Evolutionary conservation across 768 basidiomycete species (phyloP), one percentile per base, ranked within the genome.

Genomic region (Dacryopinax primogenitus): DNA sequence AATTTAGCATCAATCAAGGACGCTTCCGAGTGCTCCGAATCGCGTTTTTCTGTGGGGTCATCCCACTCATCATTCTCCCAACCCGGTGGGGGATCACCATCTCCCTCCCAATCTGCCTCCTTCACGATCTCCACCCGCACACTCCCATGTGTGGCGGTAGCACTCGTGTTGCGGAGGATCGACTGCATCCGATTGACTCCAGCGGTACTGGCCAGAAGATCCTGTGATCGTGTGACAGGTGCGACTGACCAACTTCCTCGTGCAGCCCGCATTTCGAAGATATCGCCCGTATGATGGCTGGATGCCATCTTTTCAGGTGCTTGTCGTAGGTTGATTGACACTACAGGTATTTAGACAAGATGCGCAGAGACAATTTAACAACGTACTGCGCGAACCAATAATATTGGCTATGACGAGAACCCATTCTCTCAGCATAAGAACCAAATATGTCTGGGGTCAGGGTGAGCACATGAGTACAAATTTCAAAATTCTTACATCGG

Each of bases 301-400:
- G 26, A 28, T 9, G 11, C 13, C 26, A 58, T 58, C 51, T 58
- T 58, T 30, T 58, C 51, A 4, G 51, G 51, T 30, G 51, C 51
- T 58, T 58, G 51, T 3, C 51, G 11, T 15, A 58, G 51, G 51
- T 58, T 58, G 51, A 58, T 58, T 15, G 51, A 58, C 51, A 58
- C 51, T 58, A 32, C 26, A 30, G 13, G 9, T 7, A 15, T 13
- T 58, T 18, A 58, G 30, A 58, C 26, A 30, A 6, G 9, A 23
- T 23, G 18, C 18, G 4, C 3, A 4, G 3, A 18, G 15, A 30
- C 26, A 30, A 13, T 15, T 13, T 15, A 28, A 7, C 9, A 18
- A 58, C 51, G 7, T 58, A 58, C 51, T 58, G 11, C 51, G 51
- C 26, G 51, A 58, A 21, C 51, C 51, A 13, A 58, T 58, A 4